Base-by-base conservation (phyloP, 768 basidiomycete genomes). In the Gyrodon lividus region DNA sequence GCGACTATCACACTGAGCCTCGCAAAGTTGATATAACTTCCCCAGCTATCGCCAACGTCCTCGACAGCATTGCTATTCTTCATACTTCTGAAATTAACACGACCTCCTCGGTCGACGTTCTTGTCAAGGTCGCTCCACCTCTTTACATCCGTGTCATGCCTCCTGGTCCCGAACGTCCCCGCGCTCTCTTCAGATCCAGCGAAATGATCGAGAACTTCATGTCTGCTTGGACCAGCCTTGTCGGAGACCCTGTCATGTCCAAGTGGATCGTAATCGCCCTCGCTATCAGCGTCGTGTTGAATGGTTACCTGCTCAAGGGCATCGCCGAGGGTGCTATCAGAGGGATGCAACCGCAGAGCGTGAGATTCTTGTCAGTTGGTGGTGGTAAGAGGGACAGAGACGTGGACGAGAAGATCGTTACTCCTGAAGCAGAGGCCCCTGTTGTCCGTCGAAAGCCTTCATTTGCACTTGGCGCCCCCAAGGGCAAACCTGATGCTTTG, bases 261-360 rank as follows among this genome's bases (percentile, higher is more conserved):
- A 98, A 98, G 73, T 95, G 92, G 89, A 94, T 98, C 65, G 90
- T 98, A 43, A 78, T 91, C 50, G 77, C 89, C 14, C 81, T 99
- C 20, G 88, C 84, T 3, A 79, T 96, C 53, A 89, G 87, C 52
- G 87, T 98, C 51, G 81, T 86, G 50, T 76, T 99, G 51, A 99
- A 99, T 56, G 95, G 94, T 4, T 98, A 92, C 64, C 77, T 98
- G 14, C 79, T 99, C 52, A 95, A 92, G 70, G 89, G 88, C 4
- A 87, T 90, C 38, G 86, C 84, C 0, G 82, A 82, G 10, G 85
- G 81, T 26, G 67, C 69, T 13, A 69, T 68, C 51, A 53, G 70
- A 54, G 57, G 63, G 10, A 24, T 67, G 1, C 69, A 68, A n/a
- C 65, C 65, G 7, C 65, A 61, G 19, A 57, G 42, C 24, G 69